A percentile compares a stretch with the other conserved stretches of the same genome.
phyloP scores from a whole-genome alignment of 1,139 yeast species.

The Saccharomyces hybrid region DNA sequence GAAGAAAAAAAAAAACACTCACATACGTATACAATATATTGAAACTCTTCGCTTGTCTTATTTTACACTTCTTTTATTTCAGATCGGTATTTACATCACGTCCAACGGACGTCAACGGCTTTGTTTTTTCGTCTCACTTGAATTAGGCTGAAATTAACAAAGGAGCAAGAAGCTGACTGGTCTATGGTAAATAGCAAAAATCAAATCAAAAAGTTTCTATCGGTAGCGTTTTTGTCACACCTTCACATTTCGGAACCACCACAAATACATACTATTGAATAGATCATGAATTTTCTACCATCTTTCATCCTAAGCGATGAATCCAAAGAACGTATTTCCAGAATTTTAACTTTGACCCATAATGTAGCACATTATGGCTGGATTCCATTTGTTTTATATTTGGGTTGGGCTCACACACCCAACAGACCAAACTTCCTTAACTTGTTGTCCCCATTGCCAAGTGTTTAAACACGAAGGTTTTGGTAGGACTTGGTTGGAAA shows the following conservation, averaged over 20 bases:
- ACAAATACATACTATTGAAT: background rate
- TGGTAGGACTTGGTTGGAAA: background rate
- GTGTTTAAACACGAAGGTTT: conserved; percentile 39
- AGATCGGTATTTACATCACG: background rate
- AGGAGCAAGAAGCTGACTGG: background rate
- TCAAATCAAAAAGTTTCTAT: too few species aligned
- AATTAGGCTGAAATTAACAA: background rate
- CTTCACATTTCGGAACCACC: background rate
- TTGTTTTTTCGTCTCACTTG: background rate
- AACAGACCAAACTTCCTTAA: conserved; percentile 74
- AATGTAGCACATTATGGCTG: conserved; percentile 92
- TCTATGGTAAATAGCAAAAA: too few species aligned
- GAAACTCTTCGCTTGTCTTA: background rate
- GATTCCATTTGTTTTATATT: conserved; percentile 87
- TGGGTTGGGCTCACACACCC: conserved; percentile 84
- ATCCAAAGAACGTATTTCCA: conserved; percentile 81
- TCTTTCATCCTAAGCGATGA: conserved; percentile 43
- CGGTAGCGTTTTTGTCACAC: too few species aligned
- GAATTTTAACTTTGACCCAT: conserved; percentile 74
- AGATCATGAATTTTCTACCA: conserved; percentile 26
- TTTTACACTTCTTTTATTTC: too few species aligned
- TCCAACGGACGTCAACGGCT: background rate
- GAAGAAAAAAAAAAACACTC: background rate
- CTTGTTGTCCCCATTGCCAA: conserved; percentile 49
- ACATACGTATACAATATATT: background rate